These are phyloP conservation scores for Alternaria alternata DNA, from an alignment of 2,329 filamentous ascomycete genomes.

Conservation along the genomic window DNA sequence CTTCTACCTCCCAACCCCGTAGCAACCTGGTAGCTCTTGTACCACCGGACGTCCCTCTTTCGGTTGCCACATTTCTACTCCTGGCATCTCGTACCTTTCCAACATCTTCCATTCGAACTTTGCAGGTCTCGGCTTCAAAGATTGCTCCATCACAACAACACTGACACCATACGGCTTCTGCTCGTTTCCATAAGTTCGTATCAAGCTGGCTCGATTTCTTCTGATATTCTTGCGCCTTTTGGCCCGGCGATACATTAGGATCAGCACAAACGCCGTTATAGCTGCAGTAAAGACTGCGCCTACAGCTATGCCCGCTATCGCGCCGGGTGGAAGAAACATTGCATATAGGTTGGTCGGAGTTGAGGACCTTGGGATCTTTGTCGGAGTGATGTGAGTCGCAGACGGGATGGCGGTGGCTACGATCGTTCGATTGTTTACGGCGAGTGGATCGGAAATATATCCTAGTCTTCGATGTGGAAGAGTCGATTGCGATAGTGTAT, in stretches of 20 bases:
- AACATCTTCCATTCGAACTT: background rate
- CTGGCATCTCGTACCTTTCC: background rate
- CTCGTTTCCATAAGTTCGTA: background rate
- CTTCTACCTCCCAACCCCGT: background rate
- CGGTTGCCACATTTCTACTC: background rate
- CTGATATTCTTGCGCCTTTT: background rate
- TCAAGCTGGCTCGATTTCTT: background rate
- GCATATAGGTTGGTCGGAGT: background rate
- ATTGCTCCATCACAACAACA: background rate
- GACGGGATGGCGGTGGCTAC: background rate
- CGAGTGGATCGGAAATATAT: background rate
- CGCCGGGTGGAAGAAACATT: background rate
- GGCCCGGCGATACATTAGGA: background rate
- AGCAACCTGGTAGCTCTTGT: background rate
- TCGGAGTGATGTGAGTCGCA: background rate
- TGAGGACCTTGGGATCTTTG: background rate
- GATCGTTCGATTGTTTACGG: background rate
- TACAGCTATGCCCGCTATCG: background rate
- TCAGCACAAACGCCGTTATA: background rate
- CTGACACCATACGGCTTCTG: background rate
- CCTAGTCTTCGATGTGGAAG: background rate
- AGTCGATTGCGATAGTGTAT: background rate
- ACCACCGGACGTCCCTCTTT: background rate
- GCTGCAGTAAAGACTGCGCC: background rate
- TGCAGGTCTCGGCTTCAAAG: background rate